Evolutionary conservation across 371 early-diverging fungal genomes (phyloP).

Genomic region (Apophysomyces ossiformis): DNA sequence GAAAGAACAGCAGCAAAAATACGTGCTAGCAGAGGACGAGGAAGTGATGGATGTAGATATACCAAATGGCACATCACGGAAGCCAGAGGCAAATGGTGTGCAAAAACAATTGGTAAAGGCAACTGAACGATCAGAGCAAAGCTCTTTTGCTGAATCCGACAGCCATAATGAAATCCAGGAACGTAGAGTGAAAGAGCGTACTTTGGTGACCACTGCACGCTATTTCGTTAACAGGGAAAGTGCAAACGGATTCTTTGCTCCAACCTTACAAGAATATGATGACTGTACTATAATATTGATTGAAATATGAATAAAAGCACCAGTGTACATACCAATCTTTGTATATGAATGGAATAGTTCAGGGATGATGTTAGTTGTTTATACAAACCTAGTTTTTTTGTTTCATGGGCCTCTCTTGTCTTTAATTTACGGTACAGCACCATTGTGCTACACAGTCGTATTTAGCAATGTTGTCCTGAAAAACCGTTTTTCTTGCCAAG

Average conservation of each 20-base stretch:
- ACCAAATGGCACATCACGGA: background rate
- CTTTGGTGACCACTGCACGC: constrained; percentile 43
- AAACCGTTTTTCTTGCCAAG: too few species aligned
- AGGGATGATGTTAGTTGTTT: too few species aligned
- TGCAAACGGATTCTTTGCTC: constrained; percentile 52
- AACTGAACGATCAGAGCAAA: constrained; percentile 18
- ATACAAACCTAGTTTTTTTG: too few species aligned
- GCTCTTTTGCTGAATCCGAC: constrained; percentile 20
- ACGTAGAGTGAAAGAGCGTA: constrained; percentile 46
- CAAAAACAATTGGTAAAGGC: background rate
- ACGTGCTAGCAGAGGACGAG: constrained; percentile 2
- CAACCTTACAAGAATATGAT: constrained; percentile 57
- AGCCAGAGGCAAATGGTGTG: background rate
- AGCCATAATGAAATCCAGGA: constrained; percentile 32
- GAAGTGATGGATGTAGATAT: background rate
- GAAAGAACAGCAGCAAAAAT: constrained; percentile 12
- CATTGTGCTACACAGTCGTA: too few species aligned
- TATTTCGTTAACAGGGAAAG: constrained; percentile 56
- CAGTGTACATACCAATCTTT: background rate
- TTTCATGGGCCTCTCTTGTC: too few species aligned
- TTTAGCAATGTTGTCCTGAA: too few species aligned
- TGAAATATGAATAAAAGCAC: constrained; percentile 36
- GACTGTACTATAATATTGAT: constrained; percentile 58
- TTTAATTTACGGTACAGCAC: too few species aligned
- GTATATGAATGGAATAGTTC: too few species aligned